Conservation (phyloP, 495 filamentous ascomycete genomes). For the Articulospora tetracladia region DNA sequence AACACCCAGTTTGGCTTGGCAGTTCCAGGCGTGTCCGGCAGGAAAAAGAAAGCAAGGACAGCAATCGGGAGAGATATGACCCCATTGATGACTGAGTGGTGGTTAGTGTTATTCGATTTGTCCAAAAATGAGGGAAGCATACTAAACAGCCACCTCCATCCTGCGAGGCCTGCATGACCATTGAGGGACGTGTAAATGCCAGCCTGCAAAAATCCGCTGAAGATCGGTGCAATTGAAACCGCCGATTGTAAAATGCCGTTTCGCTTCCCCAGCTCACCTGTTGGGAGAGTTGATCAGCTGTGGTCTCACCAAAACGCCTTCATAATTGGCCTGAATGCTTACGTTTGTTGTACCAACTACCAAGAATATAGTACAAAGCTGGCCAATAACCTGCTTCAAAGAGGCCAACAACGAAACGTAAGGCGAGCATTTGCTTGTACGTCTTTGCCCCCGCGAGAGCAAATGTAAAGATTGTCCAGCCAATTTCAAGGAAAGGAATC, state of each 20-base stretch:
- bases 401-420: conserved; percentile 56
- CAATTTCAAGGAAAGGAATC: conserved; percentile 55
- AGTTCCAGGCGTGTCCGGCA: conserved; percentile 30
- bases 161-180: conserved; percentile 45
- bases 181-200: conserved; percentile 42
- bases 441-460: conserved; percentile 42
- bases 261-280: conserved; percentile 33
- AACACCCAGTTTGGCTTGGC: conserved; percentile 25
- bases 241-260: conserved; percentile 30
- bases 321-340: not conserved
- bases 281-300: not conserved
- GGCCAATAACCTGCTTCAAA: conserved; percentile 44
- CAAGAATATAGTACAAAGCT: conserved; percentile 47
- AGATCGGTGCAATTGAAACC: conserved; percentile 36
- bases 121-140: conserved; percentile 26
- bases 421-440: conserved; percentile 46
- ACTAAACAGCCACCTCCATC: conserved; percentile 43
- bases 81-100: conserved; percentile 29
- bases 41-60: conserved; percentile 23
- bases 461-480: conserved; percentile 54
- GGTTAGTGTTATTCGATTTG: conserved; percentile 15
- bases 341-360: conserved; percentile 41
- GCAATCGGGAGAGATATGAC: conserved; percentile 27
- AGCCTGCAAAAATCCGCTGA: conserved; percentile 50
- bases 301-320: not conserved